Evolutionary conservation across 805 yeast genomes (phyloP), one percentile per base, ranked within the genome.

Genomic region (Starmera dryadoides): DNA sequence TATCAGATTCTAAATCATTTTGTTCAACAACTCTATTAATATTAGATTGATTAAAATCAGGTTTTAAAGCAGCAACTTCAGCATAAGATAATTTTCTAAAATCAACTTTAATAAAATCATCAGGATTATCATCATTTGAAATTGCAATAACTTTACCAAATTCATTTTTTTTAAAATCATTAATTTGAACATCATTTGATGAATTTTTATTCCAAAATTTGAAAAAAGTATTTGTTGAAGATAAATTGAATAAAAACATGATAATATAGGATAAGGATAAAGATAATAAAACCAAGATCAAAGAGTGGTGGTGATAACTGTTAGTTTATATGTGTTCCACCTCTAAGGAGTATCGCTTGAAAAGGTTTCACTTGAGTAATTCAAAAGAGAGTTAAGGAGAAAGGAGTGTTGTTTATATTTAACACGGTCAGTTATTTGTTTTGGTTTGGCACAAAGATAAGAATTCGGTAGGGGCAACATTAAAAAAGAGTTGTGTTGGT

Each of bases 31-130:
- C 45, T 5, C 11, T 20, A 8, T 25, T 8, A 4, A 11, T 25
- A 14, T 30, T 18, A 11, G 4, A 14, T 7, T 30, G 19, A 17
- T 17, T 17, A 15, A 14, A 2, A n/a, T 21, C 22, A 1, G 48
- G 39, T 16, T 43, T 55, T 38, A 64, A 49, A 1, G 68, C 55
- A 11, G 75, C 75, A 19, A 68, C 77, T 56, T 75, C 80, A 11
- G 77, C 77, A 49, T 74, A 74, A 8, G 78, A 69, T 49, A 73
- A 53, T 40, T 67, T 63, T 39, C 76, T 67, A 32, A 71, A 53
- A 35, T 65, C 64, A 39, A 75, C 67, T 38, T 63, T 66, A 19
- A 74, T 63, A 47, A 69, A 73, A 37, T 66, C 77, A 14, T 32
- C 23, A 3, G 32, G 12, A 17, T 30, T 17, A 12, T 30, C 32